Evolutionary conservation across 1,139 yeast genomes (phyloP), one percentile per base, ranked within the genome.

Genomic region (Yamadazyma epiphylla): DNA sequence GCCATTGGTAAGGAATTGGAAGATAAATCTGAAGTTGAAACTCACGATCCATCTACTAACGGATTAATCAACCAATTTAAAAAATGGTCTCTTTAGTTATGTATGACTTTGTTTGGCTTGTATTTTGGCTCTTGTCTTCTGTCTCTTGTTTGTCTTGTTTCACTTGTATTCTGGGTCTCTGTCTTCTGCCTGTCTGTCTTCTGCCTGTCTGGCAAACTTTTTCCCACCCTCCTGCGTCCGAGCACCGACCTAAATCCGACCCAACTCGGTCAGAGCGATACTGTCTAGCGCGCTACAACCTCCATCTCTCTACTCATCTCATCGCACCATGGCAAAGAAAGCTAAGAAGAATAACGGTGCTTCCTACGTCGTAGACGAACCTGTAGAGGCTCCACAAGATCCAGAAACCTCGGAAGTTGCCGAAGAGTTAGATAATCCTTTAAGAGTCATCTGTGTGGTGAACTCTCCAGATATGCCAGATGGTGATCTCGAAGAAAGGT

Each of bases 1-100:
- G 94, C 75, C 41, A 91, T 91, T 55, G 94, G 94, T 49, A 74
- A 76, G 51, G 96, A 91, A 68, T 79, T 91, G 57, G 80, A 82
- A 44, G 78, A 74, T 55, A 53, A 66, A 32, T 58, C 61, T 29
- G 64, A 68, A 29, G 80, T 85, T 36, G 53, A 66, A 25, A 55
- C 78, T 38, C 98, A 91, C 61, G 98, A 91, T 58, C 80, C 82
- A 25, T 85, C 95, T 32, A 91, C 98, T 51, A 84, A 82, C 56
- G 87, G 84, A 41, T 77, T 91, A 67, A 87, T 91, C 65, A 89
- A 91, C 81, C 83, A 83, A 65, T 91, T 87, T 80, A 88, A 89
- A 74, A 60, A 74, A 53, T 89, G 97, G 97, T 71, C 85, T 53
- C 38, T 38, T 19, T 43, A 34, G 30, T 20, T 27, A 16, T 22